A percentile compares a stretch with the other conserved stretches of the same genome.
phyloP scores from a whole-genome alignment of 768 basidiomycete genomes.

The Termitomyces titanicus region DNA sequence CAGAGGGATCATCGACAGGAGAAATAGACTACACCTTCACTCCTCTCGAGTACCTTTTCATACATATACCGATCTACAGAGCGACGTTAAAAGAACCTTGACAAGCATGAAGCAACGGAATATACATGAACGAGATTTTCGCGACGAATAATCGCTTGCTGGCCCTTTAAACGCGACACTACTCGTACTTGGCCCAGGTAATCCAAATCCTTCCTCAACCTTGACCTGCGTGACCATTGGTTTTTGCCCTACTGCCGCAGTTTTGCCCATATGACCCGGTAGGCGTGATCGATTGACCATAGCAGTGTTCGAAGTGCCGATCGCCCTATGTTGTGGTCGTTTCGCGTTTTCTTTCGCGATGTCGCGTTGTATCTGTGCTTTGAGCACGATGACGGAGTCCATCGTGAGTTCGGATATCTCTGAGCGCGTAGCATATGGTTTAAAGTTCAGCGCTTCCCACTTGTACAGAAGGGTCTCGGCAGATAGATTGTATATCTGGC shows the following conservation, averaged over 20 bases:
- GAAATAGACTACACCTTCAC: constrained; percentile 54
- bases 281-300: constrained; percentile 33
- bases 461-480: constrained; percentile 60
- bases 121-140: constrained; percentile 57
- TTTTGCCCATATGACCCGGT: constrained; percentile 23
- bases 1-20: background rate
- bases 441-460: constrained; percentile 58
- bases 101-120: constrained; percentile 3
- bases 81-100: background rate
- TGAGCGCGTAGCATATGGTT: constrained; percentile 28
- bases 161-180: constrained; percentile 38
- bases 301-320: constrained; percentile 22
- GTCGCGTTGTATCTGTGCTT: constrained; percentile 46
- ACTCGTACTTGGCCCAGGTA: constrained; percentile 21
- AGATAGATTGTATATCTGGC: constrained; percentile 54
- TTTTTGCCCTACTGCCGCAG: constrained; percentile 11
- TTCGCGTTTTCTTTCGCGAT: constrained; percentile 30
- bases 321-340: constrained; percentile 27
- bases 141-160: constrained; percentile 29
- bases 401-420: constrained; percentile 37
- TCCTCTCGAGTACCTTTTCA: constrained; percentile 81
- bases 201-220: constrained; percentile 28
- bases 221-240: constrained; percentile 26
- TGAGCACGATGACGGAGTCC: constrained; percentile 47
- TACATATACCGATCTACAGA: constrained; percentile 86